Evolutionary conservation across 2,329 filamentous ascomycete genomes (phyloP).

Genomic region (Podosphaera aphanis): DNA sequence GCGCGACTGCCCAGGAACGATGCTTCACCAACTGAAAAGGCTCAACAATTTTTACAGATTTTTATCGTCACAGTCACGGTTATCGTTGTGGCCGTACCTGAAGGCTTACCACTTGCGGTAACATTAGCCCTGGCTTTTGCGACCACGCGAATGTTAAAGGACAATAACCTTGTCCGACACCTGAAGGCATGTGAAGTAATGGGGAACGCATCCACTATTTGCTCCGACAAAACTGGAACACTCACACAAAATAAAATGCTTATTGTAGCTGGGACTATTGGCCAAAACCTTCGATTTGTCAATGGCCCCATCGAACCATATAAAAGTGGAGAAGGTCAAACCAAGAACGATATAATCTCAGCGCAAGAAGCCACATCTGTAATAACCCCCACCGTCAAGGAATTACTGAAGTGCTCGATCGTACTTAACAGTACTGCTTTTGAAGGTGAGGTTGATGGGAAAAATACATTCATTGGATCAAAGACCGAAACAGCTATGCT

Average conservation of each 20-base stretch:
- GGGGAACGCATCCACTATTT: constrained; percentile 52
- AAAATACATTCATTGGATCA: constrained; percentile 41
- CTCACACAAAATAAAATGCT: constrained; percentile 56
- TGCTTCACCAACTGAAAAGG: constrained; percentile 28
- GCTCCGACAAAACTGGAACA: constrained; percentile 59
- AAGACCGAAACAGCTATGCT: constrained; percentile 59
- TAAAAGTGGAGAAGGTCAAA: constrained; percentile 10
- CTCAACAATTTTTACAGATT: constrained; percentile 35
- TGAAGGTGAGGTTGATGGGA: constrained; percentile 37
- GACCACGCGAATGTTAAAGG: constrained; percentile 42
- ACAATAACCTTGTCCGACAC: constrained; percentile 46
- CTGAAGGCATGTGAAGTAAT: constrained; percentile 47
- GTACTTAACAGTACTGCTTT: constrained; percentile 48
- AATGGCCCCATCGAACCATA: constrained; percentile 14
- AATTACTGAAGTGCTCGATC: constrained; percentile 36
- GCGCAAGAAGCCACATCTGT: constrained; percentile 13
- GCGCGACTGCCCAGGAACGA: constrained; percentile 31
- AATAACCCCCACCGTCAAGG: constrained; percentile 10
- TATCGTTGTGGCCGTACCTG: constrained; percentile 44
- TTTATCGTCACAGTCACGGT: constrained; percentile 42
- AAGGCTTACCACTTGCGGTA: constrained; percentile 42
- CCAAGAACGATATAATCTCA: constrained; percentile 9
- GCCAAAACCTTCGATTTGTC: constrained; percentile 29
- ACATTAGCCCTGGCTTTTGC: constrained; percentile 45
- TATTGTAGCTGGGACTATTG: constrained; percentile 48